These are phyloP conservation scores for Alloteropsis semialata DNA, from an alignment of 176 grass and related monocot species.

Conservation along the genomic window DNA sequence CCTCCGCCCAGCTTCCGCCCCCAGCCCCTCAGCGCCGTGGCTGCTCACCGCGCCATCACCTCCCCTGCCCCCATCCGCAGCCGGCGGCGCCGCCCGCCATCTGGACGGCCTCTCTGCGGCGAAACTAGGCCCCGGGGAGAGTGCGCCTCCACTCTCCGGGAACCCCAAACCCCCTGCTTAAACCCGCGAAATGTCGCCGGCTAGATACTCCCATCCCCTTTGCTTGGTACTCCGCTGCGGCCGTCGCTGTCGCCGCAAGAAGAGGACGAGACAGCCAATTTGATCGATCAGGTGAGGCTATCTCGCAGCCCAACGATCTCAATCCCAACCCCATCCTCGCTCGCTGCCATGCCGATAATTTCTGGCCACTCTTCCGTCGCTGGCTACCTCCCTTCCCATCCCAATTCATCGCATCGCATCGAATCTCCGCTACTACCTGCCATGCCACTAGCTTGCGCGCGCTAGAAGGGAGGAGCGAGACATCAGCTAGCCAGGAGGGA, in stretches of 20 bases:
- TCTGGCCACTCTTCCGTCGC: background rate
- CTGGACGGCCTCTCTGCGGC: no score
- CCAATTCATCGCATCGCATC: background rate
- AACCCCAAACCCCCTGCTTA: no score
- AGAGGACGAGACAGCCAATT: background rate
- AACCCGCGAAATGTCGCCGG: no score
- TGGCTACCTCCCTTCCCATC: background rate
- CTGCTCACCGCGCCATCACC: background rate
- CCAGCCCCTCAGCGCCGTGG: background rate
- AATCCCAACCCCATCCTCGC: background rate
- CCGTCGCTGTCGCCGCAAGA: background rate
- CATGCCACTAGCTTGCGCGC: background rate
- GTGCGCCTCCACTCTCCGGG: no score
- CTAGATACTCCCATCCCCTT: no score
- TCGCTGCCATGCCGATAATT: background rate
- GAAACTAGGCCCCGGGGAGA: background rate
- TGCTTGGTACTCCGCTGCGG: no score
- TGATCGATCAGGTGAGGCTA: background rate
- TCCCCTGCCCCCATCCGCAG: background rate
- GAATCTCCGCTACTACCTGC: background rate
- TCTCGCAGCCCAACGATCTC: background rate
- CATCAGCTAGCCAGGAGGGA: background rate
- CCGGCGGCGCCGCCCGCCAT: no score
- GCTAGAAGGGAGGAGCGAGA: background rate
- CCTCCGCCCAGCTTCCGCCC: background rate